These are phyloP conservation scores for Ogataea thermomethanolica DNA, from an alignment of 805 yeast species.

Conservation along the genomic window DNA sequence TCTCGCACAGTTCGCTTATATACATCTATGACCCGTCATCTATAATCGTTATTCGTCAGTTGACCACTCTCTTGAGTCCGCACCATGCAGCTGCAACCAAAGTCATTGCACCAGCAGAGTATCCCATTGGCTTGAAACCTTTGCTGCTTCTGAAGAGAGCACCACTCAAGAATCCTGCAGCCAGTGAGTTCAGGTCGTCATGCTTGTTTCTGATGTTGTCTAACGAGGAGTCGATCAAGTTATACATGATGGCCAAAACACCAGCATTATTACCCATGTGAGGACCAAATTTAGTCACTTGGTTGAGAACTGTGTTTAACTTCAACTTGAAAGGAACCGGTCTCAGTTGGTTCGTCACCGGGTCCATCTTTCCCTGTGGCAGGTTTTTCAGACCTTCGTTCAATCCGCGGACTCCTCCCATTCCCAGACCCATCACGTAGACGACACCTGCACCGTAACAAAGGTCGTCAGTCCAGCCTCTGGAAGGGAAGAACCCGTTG, in stretches of 20 bases:
- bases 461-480: conserved; percentile 96
- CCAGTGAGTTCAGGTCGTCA: conserved; percentile 78
- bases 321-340: conserved; percentile 76
- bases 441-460: conserved; percentile 98
- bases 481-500: conserved; percentile 87
- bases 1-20: conserved; percentile 12
- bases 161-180: conserved; percentile 89
- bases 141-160: conserved; percentile 83
- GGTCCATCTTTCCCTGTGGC: conserved; percentile 56
- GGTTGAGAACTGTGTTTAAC: conserved; percentile 85
- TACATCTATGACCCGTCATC: conserved; percentile 14
- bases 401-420: conserved; percentile 88
- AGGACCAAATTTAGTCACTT: conserved; percentile 93
- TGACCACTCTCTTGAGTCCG: conserved; percentile 54
- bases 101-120: conserved; percentile 81
- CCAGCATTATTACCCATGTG: conserved; percentile 94
- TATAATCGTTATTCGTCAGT: conserved; percentile 13
- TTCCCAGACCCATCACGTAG: conserved; percentile 78
- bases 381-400: conserved; percentile 80
- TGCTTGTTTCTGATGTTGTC: conserved; percentile 85
- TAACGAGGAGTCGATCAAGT: conserved; percentile 73
- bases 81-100: conserved; percentile 92
- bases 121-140: conserved; percentile 85
- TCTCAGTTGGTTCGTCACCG: conserved; percentile 48
- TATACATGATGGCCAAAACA: conserved; percentile 85